These are phyloP conservation scores for Pyrenula massariospora DNA, from an alignment of 495 filamentous ascomycete genomes.

Conservation along the genomic window DNA sequence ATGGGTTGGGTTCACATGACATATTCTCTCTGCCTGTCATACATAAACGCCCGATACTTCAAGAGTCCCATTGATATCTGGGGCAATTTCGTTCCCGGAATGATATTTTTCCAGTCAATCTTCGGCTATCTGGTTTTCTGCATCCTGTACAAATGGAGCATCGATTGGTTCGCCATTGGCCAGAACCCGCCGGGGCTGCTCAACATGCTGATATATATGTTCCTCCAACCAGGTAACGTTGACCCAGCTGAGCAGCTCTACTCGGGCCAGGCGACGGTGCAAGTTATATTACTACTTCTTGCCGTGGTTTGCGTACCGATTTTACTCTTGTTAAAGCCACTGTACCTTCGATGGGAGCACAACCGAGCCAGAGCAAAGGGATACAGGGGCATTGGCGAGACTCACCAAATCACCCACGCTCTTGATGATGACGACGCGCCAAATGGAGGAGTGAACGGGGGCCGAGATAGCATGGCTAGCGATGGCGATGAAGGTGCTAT, in stretches of 20 bases:
- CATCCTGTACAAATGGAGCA: conserved; percentile 93
- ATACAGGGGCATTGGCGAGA: conserved; percentile 87
- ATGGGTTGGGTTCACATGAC: conserved; percentile 94
- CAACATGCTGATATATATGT: conserved; percentile 99
- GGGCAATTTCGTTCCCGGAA: conserved; percentile 92
- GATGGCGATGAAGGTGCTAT: conserved; percentile 83
- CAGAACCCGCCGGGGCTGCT: conserved; percentile 68
- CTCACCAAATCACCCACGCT: conserved; percentile 70
- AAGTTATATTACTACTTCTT: conserved; percentile 69
- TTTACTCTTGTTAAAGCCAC: conserved; percentile 86
- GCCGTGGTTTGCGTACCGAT: conserved; percentile 80
- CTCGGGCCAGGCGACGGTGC: conserved; percentile 58
- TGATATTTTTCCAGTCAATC: conserved; percentile 99
- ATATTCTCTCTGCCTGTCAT: conserved; percentile 86
- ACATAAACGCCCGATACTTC: conserved; percentile 89
- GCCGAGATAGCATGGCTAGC: conserved; percentile 62
- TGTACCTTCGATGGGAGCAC: conserved; percentile 86
- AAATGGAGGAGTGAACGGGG: conserved; percentile 28
- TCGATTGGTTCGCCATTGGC: conserved; percentile 69
- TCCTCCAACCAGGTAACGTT: conserved; percentile 72
- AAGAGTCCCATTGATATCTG: conserved; percentile 87
- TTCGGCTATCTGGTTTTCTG: conserved; percentile 92
- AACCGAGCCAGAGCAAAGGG: conserved; percentile 77
- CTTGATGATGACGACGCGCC: conserved; percentile 69
- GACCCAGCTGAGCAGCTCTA: conserved; percentile 56